Evolutionary conservation across 306 rosid genomes (phyloP).

Genomic region (Senna tora): DNA sequence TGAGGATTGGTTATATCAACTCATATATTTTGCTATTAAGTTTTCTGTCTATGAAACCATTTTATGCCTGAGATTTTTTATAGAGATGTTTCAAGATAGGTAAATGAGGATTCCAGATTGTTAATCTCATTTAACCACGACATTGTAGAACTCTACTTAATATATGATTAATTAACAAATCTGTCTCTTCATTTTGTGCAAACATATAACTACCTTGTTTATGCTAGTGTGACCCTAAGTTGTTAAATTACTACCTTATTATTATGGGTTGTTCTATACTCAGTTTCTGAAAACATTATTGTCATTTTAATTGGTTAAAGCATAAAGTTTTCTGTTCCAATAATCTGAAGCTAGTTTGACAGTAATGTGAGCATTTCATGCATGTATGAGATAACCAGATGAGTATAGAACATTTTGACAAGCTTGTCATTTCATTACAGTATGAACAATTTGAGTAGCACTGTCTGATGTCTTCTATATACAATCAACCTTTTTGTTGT

Average conservation of each 20-base stretch:
- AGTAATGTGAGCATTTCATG: neutral
- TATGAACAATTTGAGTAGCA: slow-evolving; percentile 25
- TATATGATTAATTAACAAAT: neutral
- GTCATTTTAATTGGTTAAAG: neutral
- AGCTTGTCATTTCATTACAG: neutral
- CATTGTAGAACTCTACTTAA: neutral
- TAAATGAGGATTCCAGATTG: neutral
- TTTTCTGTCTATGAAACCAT: neutral
- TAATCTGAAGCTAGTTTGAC: neutral
- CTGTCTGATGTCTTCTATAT: neutral
- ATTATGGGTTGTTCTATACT: neutral
- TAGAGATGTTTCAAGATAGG: neutral
- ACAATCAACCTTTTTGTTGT: neutral
- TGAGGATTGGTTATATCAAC: neutral
- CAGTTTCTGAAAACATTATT: neutral
- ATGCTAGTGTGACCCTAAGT: neutral
- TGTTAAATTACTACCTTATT: neutral
- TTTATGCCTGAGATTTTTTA: neutral
- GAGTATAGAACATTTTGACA: neutral
- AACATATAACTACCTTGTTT: too few relatives aligned
- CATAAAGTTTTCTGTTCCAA: neutral
- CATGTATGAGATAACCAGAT: neutral
- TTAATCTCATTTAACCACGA: neutral
- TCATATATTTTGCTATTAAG: neutral
- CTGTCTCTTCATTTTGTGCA: neutral